These are phyloP conservation scores for Penicillium sp. DNA, from an alignment of 2,329 filamentous ascomycete species.

Conservation along the genomic window DNA sequence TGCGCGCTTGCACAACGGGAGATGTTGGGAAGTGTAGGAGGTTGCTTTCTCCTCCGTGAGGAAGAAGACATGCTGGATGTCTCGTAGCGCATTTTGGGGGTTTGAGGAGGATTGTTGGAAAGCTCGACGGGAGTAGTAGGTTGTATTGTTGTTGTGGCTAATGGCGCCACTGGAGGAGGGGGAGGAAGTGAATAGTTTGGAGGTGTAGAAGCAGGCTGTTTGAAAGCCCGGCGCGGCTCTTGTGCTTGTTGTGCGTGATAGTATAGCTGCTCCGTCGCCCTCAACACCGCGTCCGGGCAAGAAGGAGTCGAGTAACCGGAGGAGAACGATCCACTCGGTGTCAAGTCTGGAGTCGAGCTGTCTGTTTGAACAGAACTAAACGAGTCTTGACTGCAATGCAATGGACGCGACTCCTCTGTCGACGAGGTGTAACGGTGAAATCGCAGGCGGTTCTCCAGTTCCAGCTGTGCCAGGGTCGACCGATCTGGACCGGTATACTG, in stretches of 20 bases:
- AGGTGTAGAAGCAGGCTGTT: conserved; percentile 23
- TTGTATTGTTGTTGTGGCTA: conserved; percentile 22
- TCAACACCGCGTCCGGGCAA: conserved; percentile 26
- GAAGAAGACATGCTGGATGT: conserved; percentile 21
- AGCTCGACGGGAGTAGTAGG: conserved; percentile 16
- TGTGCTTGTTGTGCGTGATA: conserved; percentile 20
- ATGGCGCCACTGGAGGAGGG: conserved; percentile 22
- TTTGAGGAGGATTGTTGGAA: conserved; percentile 26
- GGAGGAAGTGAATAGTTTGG: conserved; percentile 20
- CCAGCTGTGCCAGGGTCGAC: conserved; percentile 29
- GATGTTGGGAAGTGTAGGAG: conserved; percentile 29
- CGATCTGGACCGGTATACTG: conserved; percentile 21
- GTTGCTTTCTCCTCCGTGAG: conserved; percentile 29
- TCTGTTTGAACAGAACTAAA: conserved; percentile 33
- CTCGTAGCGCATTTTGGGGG: conserved; percentile 30
- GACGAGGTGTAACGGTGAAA: conserved; percentile 27
- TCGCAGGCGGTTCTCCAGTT: conserved; percentile 27
- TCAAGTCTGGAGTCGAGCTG: conserved; percentile 32
- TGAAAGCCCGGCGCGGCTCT: conserved; percentile 19
- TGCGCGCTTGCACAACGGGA: conserved; percentile 20
- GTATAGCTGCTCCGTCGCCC: conserved; percentile 27
- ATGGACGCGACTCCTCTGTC: conserved; percentile 17
- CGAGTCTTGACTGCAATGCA: conserved; percentile 31
- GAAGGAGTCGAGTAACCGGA: conserved; percentile 31
- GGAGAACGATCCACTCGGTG: conserved; percentile 38